These are phyloP conservation scores for Alternaria viburni DNA, from an alignment of 2,329 filamentous ascomycete genomes.

Conservation along the genomic window DNA sequence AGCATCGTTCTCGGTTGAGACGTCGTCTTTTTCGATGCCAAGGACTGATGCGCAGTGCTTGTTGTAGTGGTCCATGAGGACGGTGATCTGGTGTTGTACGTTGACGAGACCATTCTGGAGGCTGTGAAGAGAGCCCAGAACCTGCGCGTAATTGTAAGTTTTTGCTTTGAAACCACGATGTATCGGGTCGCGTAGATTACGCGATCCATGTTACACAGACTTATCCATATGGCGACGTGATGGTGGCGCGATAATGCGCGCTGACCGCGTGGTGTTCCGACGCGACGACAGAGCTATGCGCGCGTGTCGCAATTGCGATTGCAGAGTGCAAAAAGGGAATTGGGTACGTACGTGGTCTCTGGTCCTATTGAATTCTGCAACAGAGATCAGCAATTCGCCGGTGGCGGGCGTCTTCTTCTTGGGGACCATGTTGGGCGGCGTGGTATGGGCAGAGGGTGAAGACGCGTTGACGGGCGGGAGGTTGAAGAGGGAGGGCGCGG, in stretches of 20 bases:
- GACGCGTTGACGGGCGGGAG: constrained; percentile 5
- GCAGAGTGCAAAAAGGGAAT: constrained; percentile 7
- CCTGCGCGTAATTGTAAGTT: constrained; percentile 55
- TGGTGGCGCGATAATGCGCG: constrained; percentile 10
- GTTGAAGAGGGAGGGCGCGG: constrained; percentile 5
- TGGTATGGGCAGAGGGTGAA: constrained; percentile 11
- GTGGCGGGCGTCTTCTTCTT: constrained; percentile 40
- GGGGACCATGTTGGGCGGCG: constrained; percentile 32
- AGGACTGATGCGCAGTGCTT: constrained; percentile 87
- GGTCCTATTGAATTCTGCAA: constrained; percentile 79
- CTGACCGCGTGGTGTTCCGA: constrained; percentile 10
- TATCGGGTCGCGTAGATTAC: constrained; percentile 30
- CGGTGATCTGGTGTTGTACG: constrained; percentile 67
- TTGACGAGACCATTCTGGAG: constrained; percentile 65
- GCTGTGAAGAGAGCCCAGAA: constrained; percentile 77
- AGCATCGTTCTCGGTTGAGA: constrained; percentile 50
- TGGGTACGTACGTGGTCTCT: constrained; percentile 75
- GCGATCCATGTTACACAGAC: constrained; percentile 24
- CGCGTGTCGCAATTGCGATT: constrained; percentile 22
- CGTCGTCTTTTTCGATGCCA: constrained; percentile 44
- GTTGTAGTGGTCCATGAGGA: constrained; percentile 82
- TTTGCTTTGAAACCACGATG: constrained; percentile 3
- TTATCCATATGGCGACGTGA: not conserved
- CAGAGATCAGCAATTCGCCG: constrained; percentile 59
- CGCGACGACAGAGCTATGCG: constrained; percentile 14